Conservation (phyloP, 2,329 filamentous ascomycete species). For the Ophiostoma piceae region DNA sequence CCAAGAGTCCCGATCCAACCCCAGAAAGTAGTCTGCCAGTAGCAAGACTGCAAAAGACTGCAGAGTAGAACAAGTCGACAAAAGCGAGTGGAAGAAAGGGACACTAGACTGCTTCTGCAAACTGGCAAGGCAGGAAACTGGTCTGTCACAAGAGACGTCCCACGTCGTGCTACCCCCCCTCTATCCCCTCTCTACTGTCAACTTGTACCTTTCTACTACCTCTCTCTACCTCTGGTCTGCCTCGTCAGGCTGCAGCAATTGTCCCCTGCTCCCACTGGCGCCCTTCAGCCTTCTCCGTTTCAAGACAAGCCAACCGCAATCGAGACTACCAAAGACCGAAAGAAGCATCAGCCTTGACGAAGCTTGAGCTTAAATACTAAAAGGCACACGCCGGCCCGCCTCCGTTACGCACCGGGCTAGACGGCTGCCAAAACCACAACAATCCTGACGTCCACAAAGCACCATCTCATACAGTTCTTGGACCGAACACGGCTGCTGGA, state of each 20-base stretch:
- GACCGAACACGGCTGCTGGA: background rate
- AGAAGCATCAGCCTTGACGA: background rate
- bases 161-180: background rate
- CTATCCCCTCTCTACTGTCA: background rate
- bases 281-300: slow-evolving; percentile 4
- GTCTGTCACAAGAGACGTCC: background rate
- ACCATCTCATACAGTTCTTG: background rate
- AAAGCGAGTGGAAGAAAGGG: background rate
- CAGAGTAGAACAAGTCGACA: background rate
- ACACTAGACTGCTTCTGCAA: background rate
- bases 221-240: slow-evolving; percentile 4
- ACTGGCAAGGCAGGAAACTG: slow-evolving; percentile 3
- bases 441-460: background rate
- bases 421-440: background rate
- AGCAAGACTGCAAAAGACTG: background rate
- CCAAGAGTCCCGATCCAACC: background rate
- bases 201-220: background rate
- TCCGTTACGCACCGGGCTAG: background rate
- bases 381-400: background rate
- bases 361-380: slow-evolving; percentile 9
- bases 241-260: slow-evolving; percentile 9
- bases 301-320: background rate
- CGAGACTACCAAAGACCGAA: background rate
- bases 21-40: background rate
- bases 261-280: slow-evolving; percentile 1